Evolutionary conservation across 2,329 filamentous ascomycete genomes (phyloP).

Genomic region (Tolypocladium inflatum): DNA sequence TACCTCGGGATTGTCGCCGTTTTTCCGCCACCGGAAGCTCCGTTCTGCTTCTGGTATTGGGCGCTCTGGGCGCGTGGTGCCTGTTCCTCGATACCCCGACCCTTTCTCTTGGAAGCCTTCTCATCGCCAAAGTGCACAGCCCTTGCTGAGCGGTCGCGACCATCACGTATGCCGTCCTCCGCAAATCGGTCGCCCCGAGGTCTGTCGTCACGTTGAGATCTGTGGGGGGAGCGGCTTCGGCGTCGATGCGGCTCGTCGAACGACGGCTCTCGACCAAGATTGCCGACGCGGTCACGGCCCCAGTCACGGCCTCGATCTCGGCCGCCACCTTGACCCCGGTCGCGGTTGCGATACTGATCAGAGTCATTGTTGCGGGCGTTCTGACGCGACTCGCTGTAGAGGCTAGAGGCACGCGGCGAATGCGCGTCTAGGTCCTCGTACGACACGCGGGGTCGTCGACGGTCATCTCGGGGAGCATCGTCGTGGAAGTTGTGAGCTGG

Average conservation of each 20-base stretch:
- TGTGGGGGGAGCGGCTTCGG: slow-evolving; percentile 42
- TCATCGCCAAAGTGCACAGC: background rate
- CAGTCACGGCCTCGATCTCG: slow-evolving; percentile 30
- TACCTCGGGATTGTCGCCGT: background rate
- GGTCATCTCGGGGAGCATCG: background rate
- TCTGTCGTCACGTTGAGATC: slow-evolving; percentile 26
- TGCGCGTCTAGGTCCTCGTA: slow-evolving; percentile 4
- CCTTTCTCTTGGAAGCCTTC: no score
- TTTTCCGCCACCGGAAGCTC: background rate
- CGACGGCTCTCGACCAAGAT: slow-evolving; percentile 30
- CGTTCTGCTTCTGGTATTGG: background rate
- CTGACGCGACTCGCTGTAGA: background rate
- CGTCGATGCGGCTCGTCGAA: slow-evolving; percentile 46
- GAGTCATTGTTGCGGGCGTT: slow-evolving; percentile 13
- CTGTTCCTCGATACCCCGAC: background rate
- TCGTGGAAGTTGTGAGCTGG: background rate
- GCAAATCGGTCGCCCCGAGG: slow-evolving; percentile 23
- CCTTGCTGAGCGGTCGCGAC: background rate
- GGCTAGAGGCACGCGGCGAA: background rate
- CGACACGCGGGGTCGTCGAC: slow-evolving; percentile 1
- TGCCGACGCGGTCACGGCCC: slow-evolving; percentile 9
- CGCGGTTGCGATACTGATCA: slow-evolving; percentile 31
- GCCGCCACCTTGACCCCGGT: slow-evolving; percentile 15
- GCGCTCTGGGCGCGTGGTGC: background rate
- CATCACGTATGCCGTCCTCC: slow-evolving; percentile 12